A percentile compares a stretch with the other conserved stretches of the same genome.
Evolutionary conservation across 495 filamentous ascomycete genomes (phyloP).

Genomic region (Hypoxylon perforatum): DNA sequence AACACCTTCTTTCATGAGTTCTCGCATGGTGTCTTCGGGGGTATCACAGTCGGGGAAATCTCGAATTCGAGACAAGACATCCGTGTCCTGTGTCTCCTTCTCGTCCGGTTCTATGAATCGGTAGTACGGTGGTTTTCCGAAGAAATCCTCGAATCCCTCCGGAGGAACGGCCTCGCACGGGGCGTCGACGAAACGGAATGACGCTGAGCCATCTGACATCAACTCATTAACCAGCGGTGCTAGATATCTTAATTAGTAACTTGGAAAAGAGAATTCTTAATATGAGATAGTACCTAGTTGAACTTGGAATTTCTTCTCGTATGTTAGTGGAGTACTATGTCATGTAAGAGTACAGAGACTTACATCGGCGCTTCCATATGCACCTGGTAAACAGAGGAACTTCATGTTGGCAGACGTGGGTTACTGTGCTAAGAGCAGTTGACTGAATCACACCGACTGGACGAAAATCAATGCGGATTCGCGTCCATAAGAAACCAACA

Average conservation of each 20-base stretch:
- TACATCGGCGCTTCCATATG: slow-evolving; percentile 64
- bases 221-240: slow-evolving; percentile 61
- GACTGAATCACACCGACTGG: slow-evolving; percentile 38
- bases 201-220: slow-evolving; percentile 54
- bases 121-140: slow-evolving; percentile 61
- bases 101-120: slow-evolving; percentile 63
- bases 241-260: slow-evolving; percentile 31
- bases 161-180: slow-evolving; percentile 60
- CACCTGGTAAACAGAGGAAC: slow-evolving; percentile 58
- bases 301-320: slow-evolving; percentile 62
- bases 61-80: slow-evolving; percentile 61
- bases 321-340: slow-evolving; percentile 31
- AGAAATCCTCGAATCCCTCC: slow-evolving; percentile 63
- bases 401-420: slow-evolving; percentile 46
- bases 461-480: slow-evolving; percentile 24
- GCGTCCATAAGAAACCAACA: slow-evolving; percentile 36
- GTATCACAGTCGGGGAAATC: slow-evolving; percentile 61
- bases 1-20: slow-evolving; percentile 61
- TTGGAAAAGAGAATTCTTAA: slow-evolving; percentile 5
- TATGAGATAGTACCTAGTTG: slow-evolving; percentile 54
- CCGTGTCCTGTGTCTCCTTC: slow-evolving; percentile 53
- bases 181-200: slow-evolving; percentile 61
- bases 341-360: slow-evolving; percentile 39
- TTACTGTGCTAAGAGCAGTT: slow-evolving; percentile 15
- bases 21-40: slow-evolving; percentile 62